Percentiles rank a stretch among this genome's conserved stretches.
Conservation (phyloP, 2,329 filamentous ascomycete species). For the Hypoxylon sp. region DNA sequence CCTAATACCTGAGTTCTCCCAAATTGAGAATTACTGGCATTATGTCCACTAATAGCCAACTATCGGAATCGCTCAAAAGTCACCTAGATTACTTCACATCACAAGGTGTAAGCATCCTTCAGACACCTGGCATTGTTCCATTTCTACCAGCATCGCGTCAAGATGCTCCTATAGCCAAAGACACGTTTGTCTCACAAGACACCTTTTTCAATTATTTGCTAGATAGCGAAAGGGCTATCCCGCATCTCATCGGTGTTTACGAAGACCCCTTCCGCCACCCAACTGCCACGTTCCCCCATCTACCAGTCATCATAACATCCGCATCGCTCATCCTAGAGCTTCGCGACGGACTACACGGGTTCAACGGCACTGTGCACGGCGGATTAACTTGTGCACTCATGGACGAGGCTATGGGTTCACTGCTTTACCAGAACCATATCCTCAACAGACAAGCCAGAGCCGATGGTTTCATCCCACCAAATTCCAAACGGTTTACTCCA, state of each 20-base stretch:
- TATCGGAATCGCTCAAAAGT: background rate
- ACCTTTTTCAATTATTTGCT: conserved; percentile 40
- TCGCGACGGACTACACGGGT: conserved; percentile 46
- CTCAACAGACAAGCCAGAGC: background rate
- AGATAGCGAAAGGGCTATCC: conserved; percentile 39
- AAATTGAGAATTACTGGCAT: background rate
- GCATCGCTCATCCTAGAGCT: conserved; percentile 48
- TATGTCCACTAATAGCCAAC: background rate
- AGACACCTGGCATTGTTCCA: conserved; percentile 3
- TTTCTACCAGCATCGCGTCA: conserved; percentile 18
- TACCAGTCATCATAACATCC: conserved; percentile 24
- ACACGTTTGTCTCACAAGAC: conserved; percentile 19
- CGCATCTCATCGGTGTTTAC: conserved; percentile 47
- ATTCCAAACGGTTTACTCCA: background rate
- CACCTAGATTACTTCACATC: background rate
- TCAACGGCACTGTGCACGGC: conserved; percentile 50
- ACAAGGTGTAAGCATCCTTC: background rate
- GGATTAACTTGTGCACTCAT: conserved; percentile 48
- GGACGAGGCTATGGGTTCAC: conserved; percentile 52
- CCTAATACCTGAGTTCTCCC: no score
- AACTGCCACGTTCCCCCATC: no score
- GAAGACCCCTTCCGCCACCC: conserved; percentile 31
- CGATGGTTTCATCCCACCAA: background rate
- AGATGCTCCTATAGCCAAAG: background rate
- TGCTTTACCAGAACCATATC: background rate